Evolutionary conservation across 2,329 filamentous ascomycete species (phyloP).

Genomic region (Epichloe sp.): DNA sequence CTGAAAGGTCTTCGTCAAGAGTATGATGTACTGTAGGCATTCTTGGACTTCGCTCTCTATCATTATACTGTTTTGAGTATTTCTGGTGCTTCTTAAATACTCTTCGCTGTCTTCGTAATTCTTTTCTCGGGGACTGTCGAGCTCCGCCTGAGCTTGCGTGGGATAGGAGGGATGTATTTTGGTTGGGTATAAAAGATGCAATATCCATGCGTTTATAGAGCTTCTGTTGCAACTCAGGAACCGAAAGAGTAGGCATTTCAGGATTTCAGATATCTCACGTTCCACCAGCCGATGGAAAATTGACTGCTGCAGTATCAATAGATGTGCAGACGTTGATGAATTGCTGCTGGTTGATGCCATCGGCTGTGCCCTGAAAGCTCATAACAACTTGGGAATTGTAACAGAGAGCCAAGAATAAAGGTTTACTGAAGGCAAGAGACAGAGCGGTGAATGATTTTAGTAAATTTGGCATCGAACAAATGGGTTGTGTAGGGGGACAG

Average conservation of each 20-base stretch:
- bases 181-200: slow-evolving; percentile 4
- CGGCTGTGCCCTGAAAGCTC: neutral
- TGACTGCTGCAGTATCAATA: neutral
- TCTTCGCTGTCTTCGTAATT: slow-evolving; percentile 53
- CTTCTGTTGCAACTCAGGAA: slow-evolving; percentile 23
- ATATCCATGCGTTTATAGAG: slow-evolving; percentile 25
- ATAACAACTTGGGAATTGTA: neutral
- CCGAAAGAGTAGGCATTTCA: slow-evolving; percentile 13
- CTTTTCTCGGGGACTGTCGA: slow-evolving; percentile 36
- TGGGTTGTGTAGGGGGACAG: no score
- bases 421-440: neutral
- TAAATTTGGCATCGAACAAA: no score
- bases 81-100: slow-evolving; percentile 41
- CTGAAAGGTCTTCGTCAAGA: neutral
- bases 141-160: neutral
- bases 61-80: slow-evolving; percentile 8
- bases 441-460: no score
- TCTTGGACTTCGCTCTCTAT: neutral
- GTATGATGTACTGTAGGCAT: neutral
- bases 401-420: neutral
- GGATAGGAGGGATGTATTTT: neutral
- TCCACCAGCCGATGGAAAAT: neutral
- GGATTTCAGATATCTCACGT: neutral
- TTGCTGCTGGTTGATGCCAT: neutral
- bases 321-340: neutral